Conservation (phyloP, 805 yeast genomes). For the Hanseniaspora valbyensis region DNA sequence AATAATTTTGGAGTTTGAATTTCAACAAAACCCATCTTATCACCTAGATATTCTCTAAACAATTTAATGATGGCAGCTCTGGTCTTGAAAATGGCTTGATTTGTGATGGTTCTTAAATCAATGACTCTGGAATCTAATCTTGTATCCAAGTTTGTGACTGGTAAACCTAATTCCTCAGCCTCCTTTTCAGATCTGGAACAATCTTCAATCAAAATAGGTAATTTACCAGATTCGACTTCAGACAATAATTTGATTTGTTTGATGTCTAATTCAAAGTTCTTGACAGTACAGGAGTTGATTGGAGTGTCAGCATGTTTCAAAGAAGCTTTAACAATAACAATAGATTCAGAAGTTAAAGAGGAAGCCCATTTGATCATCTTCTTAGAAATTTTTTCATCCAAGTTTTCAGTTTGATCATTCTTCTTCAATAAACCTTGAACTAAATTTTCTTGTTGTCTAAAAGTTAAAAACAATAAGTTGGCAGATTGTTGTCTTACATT, state of each 20-base stretch:
- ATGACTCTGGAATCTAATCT: constrained; percentile 90
- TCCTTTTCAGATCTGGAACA: constrained; percentile 91
- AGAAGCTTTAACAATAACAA: constrained; percentile 79
- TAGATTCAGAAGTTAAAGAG: constrained; percentile 72
- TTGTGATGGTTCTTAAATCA: constrained; percentile 91
- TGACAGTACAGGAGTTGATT: constrained; percentile 81
- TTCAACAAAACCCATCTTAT: constrained; percentile 59
- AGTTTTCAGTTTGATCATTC: constrained; percentile 30
- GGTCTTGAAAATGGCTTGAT: constrained; percentile 92
- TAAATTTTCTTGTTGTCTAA: constrained; percentile 77
- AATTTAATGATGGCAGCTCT: constrained; percentile 80
- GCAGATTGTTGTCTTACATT: constrained; percentile 92
- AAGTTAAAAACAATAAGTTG: constrained; percentile 77
- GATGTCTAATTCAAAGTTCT: constrained; percentile 77
- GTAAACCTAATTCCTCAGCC: constrained; percentile 83
- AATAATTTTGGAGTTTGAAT: constrained; percentile 92
- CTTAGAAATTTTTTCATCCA: constrained; percentile 63
- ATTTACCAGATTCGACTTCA: constrained; percentile 72
- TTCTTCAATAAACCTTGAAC: constrained; percentile 79
- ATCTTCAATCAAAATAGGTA: constrained; percentile 92
- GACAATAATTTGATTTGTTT: constrained; percentile 62
- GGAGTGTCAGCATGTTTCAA: constrained; percentile 77
- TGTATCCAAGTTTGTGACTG: constrained; percentile 92
- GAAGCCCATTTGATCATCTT: constrained; percentile 97
- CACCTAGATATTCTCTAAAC: constrained; percentile 75